Evolutionary conservation across 2,329 filamentous ascomycete species (phyloP), one percentile per base, ranked within the genome.

Genomic region (Blastomyces silverae): DNA sequence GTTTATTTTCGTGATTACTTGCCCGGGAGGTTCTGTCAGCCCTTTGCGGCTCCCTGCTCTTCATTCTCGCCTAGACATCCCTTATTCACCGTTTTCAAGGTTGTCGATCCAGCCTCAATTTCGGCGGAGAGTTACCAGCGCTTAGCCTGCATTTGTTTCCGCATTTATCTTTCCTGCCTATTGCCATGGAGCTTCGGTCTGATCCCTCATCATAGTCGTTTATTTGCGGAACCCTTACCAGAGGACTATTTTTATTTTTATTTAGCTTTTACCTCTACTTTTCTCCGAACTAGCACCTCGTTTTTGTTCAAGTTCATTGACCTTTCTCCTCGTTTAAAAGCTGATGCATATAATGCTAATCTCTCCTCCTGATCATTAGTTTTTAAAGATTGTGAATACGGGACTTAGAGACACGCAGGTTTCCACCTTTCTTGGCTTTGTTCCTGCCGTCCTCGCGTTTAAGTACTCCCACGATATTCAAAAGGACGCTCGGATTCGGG

Each of bases 141-240:
- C 56, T 25, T 22, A 42, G 56, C 37, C n/a, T 42, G n/a, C 11
- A 25, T 58, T 58, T 58, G 56, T 39, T 58, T 58, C 37, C 37
- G n/a, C 20, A 58, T 4, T 44, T 37, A 57, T 39, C 20, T 59
- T 28, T 28, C 34, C 20, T 15, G 3, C 22, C 10, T 59, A 37
- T 42, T 13, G 22, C 42, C 2, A 57, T 39, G 34, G 39, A 50
- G n/a, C 48, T 25, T 50, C 34, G 10, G 34, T 31, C 22, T 57
- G 22, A 44, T 17, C 56, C 56, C 56, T 39, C 39, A 22, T 25
- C n/a, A 58, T 42, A 17, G 11, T 37, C 37, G n/a, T 58, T 58
- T 42, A 56, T 56, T 58, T 58, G n/a, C 34, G 56, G 56, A 42
- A 58, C 22, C 20, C 13, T 44, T 28, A 25, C 44, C 42, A 10